Percentiles rank a stretch among this genome's conserved stretches.
phyloP scores from a whole-genome alignment of 2,329 filamentous ascomycete species.

The Huntiella decipiens region DNA sequence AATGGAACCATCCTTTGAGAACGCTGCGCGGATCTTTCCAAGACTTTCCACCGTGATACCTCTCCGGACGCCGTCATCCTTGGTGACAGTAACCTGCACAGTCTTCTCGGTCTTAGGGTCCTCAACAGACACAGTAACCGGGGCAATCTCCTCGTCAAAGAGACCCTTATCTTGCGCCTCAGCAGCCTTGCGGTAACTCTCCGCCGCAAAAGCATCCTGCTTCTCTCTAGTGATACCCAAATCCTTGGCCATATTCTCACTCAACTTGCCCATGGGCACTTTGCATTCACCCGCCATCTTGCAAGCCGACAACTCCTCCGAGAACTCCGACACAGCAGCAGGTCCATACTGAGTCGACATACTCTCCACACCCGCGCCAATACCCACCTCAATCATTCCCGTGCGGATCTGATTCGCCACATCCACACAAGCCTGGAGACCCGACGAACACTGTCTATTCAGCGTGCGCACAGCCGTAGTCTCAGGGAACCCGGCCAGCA shows the following conservation, averaged over 20 bases:
- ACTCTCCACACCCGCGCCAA: constrained; percentile 90
- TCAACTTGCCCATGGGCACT: constrained; percentile 87
- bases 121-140: constrained; percentile 69
- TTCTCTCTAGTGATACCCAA: constrained; percentile 48
- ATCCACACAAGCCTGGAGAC: constrained; percentile 81
- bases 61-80: constrained; percentile 72
- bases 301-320: constrained; percentile 65
- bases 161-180: constrained; percentile 75
- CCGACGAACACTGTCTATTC: constrained; percentile 89
- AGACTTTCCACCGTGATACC: constrained; percentile 77
- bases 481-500: constrained; percentile 82
- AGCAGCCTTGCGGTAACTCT: constrained; percentile 75
- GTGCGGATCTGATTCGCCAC: constrained; percentile 79
- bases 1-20: constrained; percentile 79
- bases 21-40: constrained; percentile 78
- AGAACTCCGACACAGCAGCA: constrained; percentile 78
- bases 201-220: constrained; percentile 89
- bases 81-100: constrained; percentile 62
- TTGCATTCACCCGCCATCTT: constrained; percentile 85
- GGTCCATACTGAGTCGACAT: constrained; percentile 90
- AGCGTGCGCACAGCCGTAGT: constrained; percentile 66
- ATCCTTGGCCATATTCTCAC: constrained; percentile 87
- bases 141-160: constrained; percentile 80
- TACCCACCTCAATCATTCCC: constrained; percentile 88
- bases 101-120: constrained; percentile 81